Evolutionary conservation across 1,284 basidiomycete genomes (phyloP), one percentile per base, ranked within the genome.

Genomic region (Boletus smithii): DNA sequence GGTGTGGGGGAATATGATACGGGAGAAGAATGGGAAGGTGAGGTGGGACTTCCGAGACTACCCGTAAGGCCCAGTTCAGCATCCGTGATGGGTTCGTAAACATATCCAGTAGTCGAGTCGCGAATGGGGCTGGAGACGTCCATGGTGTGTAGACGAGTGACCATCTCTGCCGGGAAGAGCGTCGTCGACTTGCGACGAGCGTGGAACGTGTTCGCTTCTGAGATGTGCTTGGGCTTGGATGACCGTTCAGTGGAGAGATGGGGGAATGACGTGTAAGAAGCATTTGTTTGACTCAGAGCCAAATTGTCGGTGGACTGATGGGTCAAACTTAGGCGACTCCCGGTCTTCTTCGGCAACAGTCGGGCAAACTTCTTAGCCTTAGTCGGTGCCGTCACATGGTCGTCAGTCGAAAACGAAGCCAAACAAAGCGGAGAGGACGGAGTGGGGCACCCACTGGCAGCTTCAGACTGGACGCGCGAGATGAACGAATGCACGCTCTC

Each of bases 121-220:
- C 44, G 42, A 29, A 53, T 26, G 23, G 66, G 66, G 34, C 23
- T 53, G 1, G 53, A 68, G 29, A 65, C 63, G 17, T 65, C 66
- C 44, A 65, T 66, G 26, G 64, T 57, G 20, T 65, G 62, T 33
- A 64, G 48, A 42, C 59, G 65, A 30, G 63, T 44, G 40, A 41
- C 44, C 13, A 68, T 43, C 44, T 66, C 63, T 36, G 56, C 51
- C 1, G 63, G 65, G 37, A 68, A 65, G 49, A 65, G 53, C 8
- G 61, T 63, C 26, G 62, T 53, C 47, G 63, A 65, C 59, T 65
- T 65, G 48, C 67, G 65, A 45, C 67, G 63, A 9, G 63, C 56
- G 48, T 68, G 67, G 30, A 65, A 65, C 0, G 62, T 69, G 50
- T 68, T 67, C 53, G 62, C 61, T 44, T 67, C 63, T 32, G 58